Base-by-base conservation (phyloP, 2,329 filamentous ascomycete genomes). In the Microascus cirrosus region DNA sequence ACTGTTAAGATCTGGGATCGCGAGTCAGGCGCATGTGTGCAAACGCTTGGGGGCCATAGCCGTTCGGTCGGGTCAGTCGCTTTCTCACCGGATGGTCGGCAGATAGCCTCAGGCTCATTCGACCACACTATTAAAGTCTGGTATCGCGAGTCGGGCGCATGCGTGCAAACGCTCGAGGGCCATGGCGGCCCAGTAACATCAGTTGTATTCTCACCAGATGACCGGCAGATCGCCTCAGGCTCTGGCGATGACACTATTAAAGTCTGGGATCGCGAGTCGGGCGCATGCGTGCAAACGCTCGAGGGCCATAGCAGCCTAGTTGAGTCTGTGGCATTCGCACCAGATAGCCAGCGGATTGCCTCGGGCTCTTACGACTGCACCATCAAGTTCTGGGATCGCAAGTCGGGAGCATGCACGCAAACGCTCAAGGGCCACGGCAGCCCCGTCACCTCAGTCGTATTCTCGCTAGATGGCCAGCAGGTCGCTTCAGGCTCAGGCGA, bases 171-270 rank as follows among this genome's bases (percentile, higher is more conserved):
- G 35, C 20, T 45, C 32, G n/a, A 56, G 32, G 34, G 24, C 55
- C 56, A 54, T 13, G 45, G 35, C 32, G 1, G 22, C 35, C 3
- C 12, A 11, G 54, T 60, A 28, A 5, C 3, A 0, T 63, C 60
- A 24, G 58, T 64, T 12, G 60, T 54, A 10, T 62, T 63, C 56
- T 61, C 62, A 12, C 51, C 45, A 1, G 59, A 63, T 56, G 48
- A 39, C 20, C 20, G 5, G 42, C 39, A 32, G 48, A 35, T 63
- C 1, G 61, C 59, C 7, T 63, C 59, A 10, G 62, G 34, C 13
- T 61, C 58, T 10, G 1, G 13, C 0, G 59, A 62, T 32, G 22
- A 28, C 12, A 61, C 55, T 2, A 53, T 63, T n/a, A 58, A 59
- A 54, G n/a, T n/a, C n/a, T n/a, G n/a, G n/a, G n/a, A n/a, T n/a